A percentile compares a stretch with the other conserved stretches of the same genome.
phyloP scores from a whole-genome alignment of 805 yeast genomes.

The Candida anglica region DNA sequence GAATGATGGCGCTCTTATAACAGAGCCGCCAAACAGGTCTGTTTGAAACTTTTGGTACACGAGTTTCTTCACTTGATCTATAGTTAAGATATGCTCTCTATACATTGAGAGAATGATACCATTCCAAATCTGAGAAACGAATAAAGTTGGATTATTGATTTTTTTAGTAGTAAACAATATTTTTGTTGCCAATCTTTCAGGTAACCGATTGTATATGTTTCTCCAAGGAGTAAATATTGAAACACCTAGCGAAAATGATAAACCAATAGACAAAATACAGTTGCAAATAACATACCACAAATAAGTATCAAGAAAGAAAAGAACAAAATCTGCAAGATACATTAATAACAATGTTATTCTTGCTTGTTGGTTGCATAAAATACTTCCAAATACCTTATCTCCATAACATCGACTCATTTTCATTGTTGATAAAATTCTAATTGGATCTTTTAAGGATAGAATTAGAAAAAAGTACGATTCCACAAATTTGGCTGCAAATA shows the following conservation, averaged over 20 bases:
- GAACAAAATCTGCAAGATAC: constrained; percentile 21
- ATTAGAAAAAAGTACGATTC: constrained; percentile 36
- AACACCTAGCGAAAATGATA: constrained; percentile 27
- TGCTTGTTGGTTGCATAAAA: constrained; percentile 26
- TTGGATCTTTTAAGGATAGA: constrained; percentile 31
- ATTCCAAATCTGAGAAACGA: constrained; percentile 27
- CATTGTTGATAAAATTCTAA: constrained; percentile 24
- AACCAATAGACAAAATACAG: constrained; percentile 27
- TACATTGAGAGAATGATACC: constrained; percentile 22
- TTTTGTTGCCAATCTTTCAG: constrained; percentile 30
- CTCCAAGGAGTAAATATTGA: constrained; percentile 38
- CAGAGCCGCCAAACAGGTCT: too few relatives aligned
- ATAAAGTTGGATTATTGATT: constrained; percentile 4
- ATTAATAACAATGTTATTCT: constrained; percentile 20
- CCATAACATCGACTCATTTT: constrained; percentile 23
- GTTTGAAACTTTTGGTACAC: constrained; percentile 21
- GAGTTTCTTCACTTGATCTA: constrained; percentile 37
- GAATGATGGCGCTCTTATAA: constrained; percentile 40
- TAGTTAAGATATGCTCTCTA: constrained; percentile 36
- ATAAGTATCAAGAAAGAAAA: constrained; percentile 37
- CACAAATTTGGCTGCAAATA: constrained; percentile 28
- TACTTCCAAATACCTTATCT: constrained; percentile 18
- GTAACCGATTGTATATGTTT: constrained; percentile 29
- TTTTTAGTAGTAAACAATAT: constrained; percentile 13
- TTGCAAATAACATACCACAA: constrained; percentile 38